Evolutionary conservation across 2,329 filamentous ascomycete species (phyloP), one percentile per base, ranked within the genome.

Genomic region (Alternaria gaisen): DNA sequence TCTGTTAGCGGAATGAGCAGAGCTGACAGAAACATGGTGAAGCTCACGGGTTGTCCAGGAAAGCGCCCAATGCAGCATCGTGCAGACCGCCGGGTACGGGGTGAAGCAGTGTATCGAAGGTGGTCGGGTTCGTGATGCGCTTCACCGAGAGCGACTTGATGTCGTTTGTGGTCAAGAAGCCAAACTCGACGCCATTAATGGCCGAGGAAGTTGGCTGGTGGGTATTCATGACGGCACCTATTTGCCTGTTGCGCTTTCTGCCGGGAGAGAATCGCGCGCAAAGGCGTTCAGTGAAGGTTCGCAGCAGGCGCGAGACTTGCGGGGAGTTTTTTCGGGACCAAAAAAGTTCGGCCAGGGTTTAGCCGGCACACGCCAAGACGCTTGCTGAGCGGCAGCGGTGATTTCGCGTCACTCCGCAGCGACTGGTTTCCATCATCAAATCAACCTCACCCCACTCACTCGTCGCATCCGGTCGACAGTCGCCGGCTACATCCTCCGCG

Each of bases 71-170:
- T 47, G 94, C 94, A 57, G 92, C 88, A 80, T 97, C 95, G 76
- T 99, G 97, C 9, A 99, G 86, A 77, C 95, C 95, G 60, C 93
- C 93, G 14, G 93, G 91, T 10, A 96, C 87, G 8, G 94, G 94
- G 72, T 97, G 94, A 68, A 96, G 86, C 58, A 97, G 87, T 60
- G 88, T 93, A 80, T 98, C 95, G 79, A 98, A 95, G n/a, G 95
- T 97, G 68, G 87, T 92, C 53, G 93, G 90, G 82, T 96, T 97
- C 75, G 96, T 91, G 72, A 99, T 97, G 80, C 90, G 89, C 83
- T 95, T 95, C 69, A 97, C 95, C 9, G 95, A 99, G 71, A 98
- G 88, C 63, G 89, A 87, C 77, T 90, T 89, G 77, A 99, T 93
- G 79, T 99, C 94, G 62, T 90, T 85, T 53, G 89, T 85, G 20